Evolutionary conservation across 2,329 filamentous ascomycete genomes (phyloP), one percentile per base, ranked within the genome.

Genomic region (Neopestalotiopsis rosae): DNA sequence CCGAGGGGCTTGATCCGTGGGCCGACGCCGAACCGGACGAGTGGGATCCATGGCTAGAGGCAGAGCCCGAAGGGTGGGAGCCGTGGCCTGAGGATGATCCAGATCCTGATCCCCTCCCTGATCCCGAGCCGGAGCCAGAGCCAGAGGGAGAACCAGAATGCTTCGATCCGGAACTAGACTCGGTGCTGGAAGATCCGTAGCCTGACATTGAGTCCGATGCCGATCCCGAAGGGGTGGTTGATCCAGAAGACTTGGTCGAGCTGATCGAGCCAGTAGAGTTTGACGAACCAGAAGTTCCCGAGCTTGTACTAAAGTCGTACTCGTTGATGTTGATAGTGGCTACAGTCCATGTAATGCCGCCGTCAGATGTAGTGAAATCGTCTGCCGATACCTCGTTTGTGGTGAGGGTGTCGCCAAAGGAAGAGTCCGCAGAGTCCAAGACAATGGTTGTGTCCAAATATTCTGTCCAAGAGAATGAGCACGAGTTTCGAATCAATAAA

Each of bases 311-410:
- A 52, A 52, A 20, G n/a, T 52, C 45, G 20, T 59, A 59, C 30
- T 59, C 57, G 24, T 32, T 32, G 9, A 59, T 14, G 20, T 59
- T 32, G 57, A 59, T 59, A 20, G 57, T 59, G 17, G 24, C 57
- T 6, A 59, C 57, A 28, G 24, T 59, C 57, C 57, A 59, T 4
- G 57, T 59, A 28, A 59, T 30, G 57, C 57, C 57, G 57, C 57
- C 57, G 20, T 59, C 57, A 12, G 57, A 59, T 6, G 57, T 32
- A 5, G 24, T 59, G 24, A 59, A 59, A 3, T 17, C 57, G 30
- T 28, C 24, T 1, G 57, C 24, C 13, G 9, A 30, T 3, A 34
- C 30, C 20, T 59, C 57, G 12, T 59, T 30, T 13, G 57, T 59
- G 57, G 9, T 34, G 13, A 59, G 57, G 5, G n/a, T 30, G 57